Base-by-base conservation (phyloP, 139 green algal genomes). In the Chlorella vulgaris region DNA sequence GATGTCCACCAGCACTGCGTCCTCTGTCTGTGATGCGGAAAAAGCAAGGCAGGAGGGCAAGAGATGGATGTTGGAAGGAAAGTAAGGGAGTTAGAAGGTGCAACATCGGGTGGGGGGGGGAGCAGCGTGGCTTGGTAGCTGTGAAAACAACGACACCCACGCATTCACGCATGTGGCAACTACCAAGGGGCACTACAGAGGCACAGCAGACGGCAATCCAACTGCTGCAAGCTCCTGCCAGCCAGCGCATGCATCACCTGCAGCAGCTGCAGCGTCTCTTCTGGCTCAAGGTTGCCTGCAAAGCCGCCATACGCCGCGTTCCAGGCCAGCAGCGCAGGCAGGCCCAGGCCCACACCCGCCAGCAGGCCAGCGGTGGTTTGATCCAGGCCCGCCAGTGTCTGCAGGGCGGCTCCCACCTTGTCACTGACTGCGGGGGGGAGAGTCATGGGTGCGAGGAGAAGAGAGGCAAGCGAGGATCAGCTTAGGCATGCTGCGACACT, bases 1-100 rank as follows among this genome's bases (percentile, higher is more conserved):
- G 26, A 93, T 80, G 67, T 93, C 89, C 35, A 93, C 71, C 69
- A 93, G 84, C 33, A 93, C 61, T 8, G 90, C 85, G 40, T 88
- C 73, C 50, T 89, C 68, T 6, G 53, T 85, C 81, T 88, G 69
- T 36, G n/a, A n/a, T n/a, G 68, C 21, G 6, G 29, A 50, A 7
- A 31, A 31, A 10, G 33, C 15, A 18, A 2, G 33, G 35, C 47
- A 58, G 24, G 26, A 73, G 38, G 40, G n/a, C n/a, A n/a, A n/a
- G n/a, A n/a, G n/a, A n/a, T n/a, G n/a, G n/a, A n/a, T n/a, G n/a
- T n/a, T n/a, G n/a, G n/a, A n/a, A n/a, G n/a, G n/a, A n/a, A n/a
- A n/a, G n/a, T n/a, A n/a, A n/a, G n/a, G n/a, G n/a, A n/a, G n/a
- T n/a, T n/a, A n/a, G n/a, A n/a, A n/a, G n/a, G n/a, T n/a, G n/a